Evolutionary conservation across 306 rosid genomes (phyloP).

Genomic region (Vachellia collinsii): DNA sequence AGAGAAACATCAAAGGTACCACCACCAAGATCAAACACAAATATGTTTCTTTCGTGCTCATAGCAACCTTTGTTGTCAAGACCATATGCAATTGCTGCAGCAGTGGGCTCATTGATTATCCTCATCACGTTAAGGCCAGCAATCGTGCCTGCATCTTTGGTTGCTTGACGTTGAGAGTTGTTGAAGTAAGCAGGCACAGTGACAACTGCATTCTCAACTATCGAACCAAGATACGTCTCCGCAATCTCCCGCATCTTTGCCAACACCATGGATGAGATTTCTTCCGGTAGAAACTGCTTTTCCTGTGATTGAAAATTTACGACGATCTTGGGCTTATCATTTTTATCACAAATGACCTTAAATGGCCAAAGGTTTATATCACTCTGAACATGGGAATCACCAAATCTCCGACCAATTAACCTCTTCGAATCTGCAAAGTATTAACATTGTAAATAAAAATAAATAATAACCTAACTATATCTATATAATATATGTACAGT

Average conservation of each 20-base stretch:
- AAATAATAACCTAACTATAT: too few species aligned
- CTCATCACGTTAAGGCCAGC: slow-evolving; percentile 47
- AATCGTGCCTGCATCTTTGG: slow-evolving; percentile 37
- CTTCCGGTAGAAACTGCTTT: slow-evolving; percentile 36
- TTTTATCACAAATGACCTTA: background rate
- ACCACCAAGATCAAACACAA: slow-evolving; percentile 40
- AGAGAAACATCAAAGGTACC: slow-evolving; percentile 71
- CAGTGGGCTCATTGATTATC: slow-evolving; percentile 48
- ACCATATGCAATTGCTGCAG: slow-evolving; percentile 63
- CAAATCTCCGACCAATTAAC: background rate
- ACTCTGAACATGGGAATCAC: background rate
- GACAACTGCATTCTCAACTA: slow-evolving; percentile 52
- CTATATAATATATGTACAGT: background rate
- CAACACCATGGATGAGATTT: slow-evolving; percentile 59
- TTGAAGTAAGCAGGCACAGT: slow-evolving; percentile 68
- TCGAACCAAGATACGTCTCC: slow-evolving; percentile 16
- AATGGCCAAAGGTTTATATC: background rate
- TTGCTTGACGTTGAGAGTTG: slow-evolving; percentile 46
- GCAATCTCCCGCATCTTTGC: slow-evolving; percentile 59
- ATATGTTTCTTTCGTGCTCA: slow-evolving; percentile 37
- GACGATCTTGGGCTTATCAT: background rate
- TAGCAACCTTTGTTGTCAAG: slow-evolving; percentile 51
- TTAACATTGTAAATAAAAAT: background rate
- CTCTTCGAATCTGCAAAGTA: background rate
- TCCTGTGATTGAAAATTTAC: background rate